Percentiles rank a stretch among this genome's conserved stretches.
Conservation (phyloP, 331 rosid species). For the Quercus tomentella region DNA sequence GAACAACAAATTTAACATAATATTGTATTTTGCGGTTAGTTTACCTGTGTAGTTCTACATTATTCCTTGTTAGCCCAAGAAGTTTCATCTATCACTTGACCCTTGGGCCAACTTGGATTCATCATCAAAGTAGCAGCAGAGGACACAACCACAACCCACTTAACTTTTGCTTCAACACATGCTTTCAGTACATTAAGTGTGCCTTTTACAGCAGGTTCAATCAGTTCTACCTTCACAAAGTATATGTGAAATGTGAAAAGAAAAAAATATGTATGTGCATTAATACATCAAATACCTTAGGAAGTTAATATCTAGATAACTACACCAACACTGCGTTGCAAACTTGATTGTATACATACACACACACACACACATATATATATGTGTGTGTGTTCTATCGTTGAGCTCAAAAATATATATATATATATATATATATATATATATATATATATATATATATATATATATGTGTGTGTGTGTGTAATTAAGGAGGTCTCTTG, state of each 20-base stretch:
- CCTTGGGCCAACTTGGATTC: slow-evolving; percentile 40
- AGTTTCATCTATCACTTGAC: slow-evolving; percentile 56
- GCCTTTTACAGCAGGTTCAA: slow-evolving; percentile 81
- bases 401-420: too few species aligned
- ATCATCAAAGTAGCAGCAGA: slow-evolving; percentile 31
- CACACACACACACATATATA: too few species aligned
- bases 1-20: not conserved
- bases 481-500: not conserved
- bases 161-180: too few species aligned
- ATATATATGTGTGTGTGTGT: not conserved
- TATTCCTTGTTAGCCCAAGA: slow-evolving; percentile 81
- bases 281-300: not conserved
- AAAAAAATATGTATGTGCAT: not conserved
- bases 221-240: slow-evolving; percentile 48
- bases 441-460: too few species aligned
- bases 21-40: not conserved
- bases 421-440: too few species aligned
- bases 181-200: slow-evolving; percentile 68
- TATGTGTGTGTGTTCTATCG: too few species aligned
- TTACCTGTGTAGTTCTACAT: slow-evolving; percentile 57
- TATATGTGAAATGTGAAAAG: not conserved
- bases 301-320: not conserved
- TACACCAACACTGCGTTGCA: not conserved
- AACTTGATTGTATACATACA: not conserved
- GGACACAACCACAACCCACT: slow-evolving; percentile 65